Conservation (phyloP, 2,329 filamentous ascomycete genomes). For the Coniochaeta hoffmannii region DNA sequence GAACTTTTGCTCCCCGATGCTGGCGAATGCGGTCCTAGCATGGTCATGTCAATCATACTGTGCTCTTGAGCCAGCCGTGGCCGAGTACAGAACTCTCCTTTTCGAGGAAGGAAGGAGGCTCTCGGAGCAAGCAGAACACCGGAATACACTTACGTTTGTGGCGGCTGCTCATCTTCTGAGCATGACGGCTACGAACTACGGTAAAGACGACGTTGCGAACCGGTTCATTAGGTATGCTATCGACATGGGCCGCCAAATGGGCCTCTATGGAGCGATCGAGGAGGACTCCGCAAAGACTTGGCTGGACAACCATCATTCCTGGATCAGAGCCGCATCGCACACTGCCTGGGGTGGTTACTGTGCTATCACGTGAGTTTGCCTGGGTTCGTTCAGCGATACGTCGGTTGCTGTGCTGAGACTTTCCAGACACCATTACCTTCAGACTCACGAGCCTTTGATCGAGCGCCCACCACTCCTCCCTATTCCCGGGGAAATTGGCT, state of each 20-base stretch:
- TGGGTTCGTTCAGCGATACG: background rate
- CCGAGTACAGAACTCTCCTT: background rate
- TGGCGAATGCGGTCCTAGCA: background rate
- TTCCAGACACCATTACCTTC: background rate
- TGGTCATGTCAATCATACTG: background rate
- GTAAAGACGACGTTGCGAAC: background rate
- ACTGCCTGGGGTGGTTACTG: slow-evolving; percentile 2
- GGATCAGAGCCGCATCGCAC: background rate
- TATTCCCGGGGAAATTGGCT: background rate
- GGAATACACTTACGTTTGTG: background rate
- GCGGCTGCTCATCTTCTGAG: background rate
- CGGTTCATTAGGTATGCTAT: background rate
- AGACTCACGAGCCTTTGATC: background rate
- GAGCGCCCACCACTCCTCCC: background rate
- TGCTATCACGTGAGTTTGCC: background rate
- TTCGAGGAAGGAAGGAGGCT: background rate
- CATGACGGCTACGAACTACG: background rate
- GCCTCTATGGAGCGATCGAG: background rate
- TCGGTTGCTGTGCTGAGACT: background rate
- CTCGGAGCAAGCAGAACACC: background rate
- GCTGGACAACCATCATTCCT: background rate
- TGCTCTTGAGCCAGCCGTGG: background rate
- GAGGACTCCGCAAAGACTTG: background rate
- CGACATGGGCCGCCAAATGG: background rate
- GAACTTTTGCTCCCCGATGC: slow-evolving; percentile 1